Percentiles rank a stretch among this genome's conserved stretches.
These are phyloP conservation scores for Hypomyces rosellus DNA, from an alignment of 2,329 filamentous ascomycete genomes.

Conservation along the genomic window DNA sequence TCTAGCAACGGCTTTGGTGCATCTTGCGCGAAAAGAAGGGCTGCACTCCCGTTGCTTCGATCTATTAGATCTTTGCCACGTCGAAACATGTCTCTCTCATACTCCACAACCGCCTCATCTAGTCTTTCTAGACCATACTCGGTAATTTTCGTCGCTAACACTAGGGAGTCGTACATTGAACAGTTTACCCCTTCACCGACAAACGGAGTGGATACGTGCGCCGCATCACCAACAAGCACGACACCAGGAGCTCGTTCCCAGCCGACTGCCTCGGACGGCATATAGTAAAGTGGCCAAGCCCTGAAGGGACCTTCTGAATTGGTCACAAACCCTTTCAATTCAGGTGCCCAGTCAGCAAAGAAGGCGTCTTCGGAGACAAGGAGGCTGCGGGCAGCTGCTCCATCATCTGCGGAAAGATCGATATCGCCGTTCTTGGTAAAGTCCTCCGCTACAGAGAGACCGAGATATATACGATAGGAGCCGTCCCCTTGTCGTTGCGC, in stretches of 20 bases:
- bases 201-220: conserved; percentile 1
- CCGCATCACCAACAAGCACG: conserved; percentile 2
- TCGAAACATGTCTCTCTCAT: conserved; percentile 7
- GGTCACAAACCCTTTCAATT: conserved; percentile 1
- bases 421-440: background rate
- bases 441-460: background rate
- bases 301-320: conserved; percentile 2
- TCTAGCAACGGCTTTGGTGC: no score
- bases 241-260: conserved; percentile 1
- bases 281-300: conserved; percentile 3
- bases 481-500: no score
- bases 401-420: background rate
- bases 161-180: conserved; percentile 3
- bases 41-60: background rate
- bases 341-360: background rate
- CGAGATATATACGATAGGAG: no score
- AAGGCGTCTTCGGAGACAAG: background rate
- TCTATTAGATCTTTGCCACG: conserved; percentile 2
- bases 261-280: background rate
- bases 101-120: background rate
- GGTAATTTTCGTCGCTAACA: background rate
- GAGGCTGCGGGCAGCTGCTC: background rate
- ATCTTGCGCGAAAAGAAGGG: background rate
- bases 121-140: conserved; percentile 1
- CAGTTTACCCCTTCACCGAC: conserved; percentile 9